Percentiles rank a stretch among this genome's conserved stretches.
Conservation (phyloP, 306 rosid species). For the Inga oerstediana region DNA sequence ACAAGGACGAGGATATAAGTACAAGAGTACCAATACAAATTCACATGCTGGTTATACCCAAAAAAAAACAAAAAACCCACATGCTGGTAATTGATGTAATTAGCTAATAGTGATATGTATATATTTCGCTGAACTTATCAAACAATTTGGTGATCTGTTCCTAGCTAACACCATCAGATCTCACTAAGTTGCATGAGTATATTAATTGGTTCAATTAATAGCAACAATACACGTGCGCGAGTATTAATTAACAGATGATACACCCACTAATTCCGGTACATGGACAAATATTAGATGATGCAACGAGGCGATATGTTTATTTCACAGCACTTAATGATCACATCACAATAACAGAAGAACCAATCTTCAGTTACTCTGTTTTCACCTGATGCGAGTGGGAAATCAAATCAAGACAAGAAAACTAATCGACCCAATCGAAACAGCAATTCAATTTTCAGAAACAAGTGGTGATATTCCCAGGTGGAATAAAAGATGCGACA, state of each 20-base stretch:
- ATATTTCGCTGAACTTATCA: background rate
- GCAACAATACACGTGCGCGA: background rate
- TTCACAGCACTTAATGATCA: background rate
- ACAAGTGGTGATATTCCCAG: no score
- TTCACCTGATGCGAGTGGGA: background rate
- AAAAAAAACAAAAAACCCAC: background rate
- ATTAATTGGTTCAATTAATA: background rate
- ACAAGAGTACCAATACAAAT: background rate
- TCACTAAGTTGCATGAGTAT: background rate
- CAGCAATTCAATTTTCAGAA: background rate
- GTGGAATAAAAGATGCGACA: background rate
- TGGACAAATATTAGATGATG: background rate
- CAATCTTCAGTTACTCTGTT: background rate
- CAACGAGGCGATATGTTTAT: background rate
- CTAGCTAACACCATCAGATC: background rate
- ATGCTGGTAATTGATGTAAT: background rate
- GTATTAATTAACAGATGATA: background rate
- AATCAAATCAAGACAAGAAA: constrained; percentile 13
- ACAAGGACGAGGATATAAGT: background rate
- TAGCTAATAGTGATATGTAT: background rate
- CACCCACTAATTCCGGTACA: background rate
- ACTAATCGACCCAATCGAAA: background rate
- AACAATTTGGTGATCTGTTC: background rate
- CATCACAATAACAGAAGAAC: background rate
- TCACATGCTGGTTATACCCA: background rate